Evolutionary conservation across 2,329 filamentous ascomycete genomes (phyloP), one percentile per base, ranked within the genome.

Genomic region (Xylariaceae sp.): DNA sequence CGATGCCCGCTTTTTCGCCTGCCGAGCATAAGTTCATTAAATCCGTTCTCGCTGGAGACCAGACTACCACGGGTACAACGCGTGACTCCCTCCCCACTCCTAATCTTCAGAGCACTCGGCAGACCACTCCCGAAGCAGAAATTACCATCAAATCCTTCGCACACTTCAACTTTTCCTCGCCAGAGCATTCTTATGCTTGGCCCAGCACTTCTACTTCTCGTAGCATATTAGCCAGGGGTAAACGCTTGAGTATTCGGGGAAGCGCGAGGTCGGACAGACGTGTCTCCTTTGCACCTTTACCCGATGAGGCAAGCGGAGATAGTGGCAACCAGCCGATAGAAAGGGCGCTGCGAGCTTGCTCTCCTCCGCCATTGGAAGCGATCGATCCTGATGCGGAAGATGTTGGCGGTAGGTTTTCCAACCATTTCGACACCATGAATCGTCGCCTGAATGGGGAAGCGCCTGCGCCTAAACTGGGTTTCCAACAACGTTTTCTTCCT

Each of bases 121-220:
- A 49, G 31, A 65, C 67, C 2, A 76, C 74, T 0, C 72, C 76
- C 6, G 74, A 79, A 44, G 70, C 74, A 12, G 71, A 71, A 5
- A 67, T 78, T 30, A 73, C 73, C 0, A 68, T 79, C 56, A 78
- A 75, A 53, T 71, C 76, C 0, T 81, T 81, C 58, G 70, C 75
- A 1, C 71, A 73, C 1, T 81, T 81, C 58, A 72, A 77, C 58
- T 75, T 75, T 1, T 72, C 75, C 1, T 77, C 76, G 0, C 74
- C 77, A 1, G 67, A 71, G 38, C 66, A 58, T n/a, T 56, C 54
- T 12, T 53, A 58, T 27, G 55, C 52, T 19, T 38, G 33, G n/a
- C 54, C 45, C 6, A 32, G 43, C 32, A 36, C 45, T 39, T 53
- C 47, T 36, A 45, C 38, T 32, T 49, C 47, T 15, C 51, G 58